Conservation (phyloP, 2,329 filamentous ascomycete species). For the Atkinsonella texensis region DNA sequence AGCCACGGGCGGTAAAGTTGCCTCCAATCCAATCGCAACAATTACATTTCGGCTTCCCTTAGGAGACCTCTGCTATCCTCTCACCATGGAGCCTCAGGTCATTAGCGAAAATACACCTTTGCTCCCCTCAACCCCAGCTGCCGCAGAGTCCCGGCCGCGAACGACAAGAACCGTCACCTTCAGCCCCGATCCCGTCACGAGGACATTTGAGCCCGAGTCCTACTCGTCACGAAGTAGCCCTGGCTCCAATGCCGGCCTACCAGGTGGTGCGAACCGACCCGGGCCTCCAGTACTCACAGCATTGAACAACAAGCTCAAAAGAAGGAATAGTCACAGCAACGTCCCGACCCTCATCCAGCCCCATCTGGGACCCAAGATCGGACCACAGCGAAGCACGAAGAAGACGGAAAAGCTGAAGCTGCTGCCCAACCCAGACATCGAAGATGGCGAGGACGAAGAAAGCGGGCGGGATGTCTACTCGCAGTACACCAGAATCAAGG, state of each 20-base stretch:
- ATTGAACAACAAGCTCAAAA: conserved; percentile 75
- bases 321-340: conserved; percentile 69
- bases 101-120: conserved; percentile 24
- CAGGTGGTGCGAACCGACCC: conserved; percentile 22
- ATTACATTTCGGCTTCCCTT: no score
- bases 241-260: conserved; percentile 11
- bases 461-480: conserved; percentile 93
- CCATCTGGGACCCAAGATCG: conserved; percentile 55
- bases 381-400: conserved; percentile 88
- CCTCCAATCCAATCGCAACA: not conserved
- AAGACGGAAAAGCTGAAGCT: conserved; percentile 95
- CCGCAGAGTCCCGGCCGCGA: conserved; percentile 26
- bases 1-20: not conserved
- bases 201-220: conserved; percentile 43
- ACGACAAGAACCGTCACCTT: conserved; percentile 61
- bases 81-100: conserved; percentile 15
- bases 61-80: not conserved
- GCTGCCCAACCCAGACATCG: conserved; percentile 79
- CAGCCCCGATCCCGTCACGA: conserved; percentile 55
- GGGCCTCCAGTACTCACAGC: conserved; percentile 56
- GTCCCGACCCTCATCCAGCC: conserved; percentile 24
- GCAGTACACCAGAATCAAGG: conserved; percentile 95
- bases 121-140: conserved; percentile 12
- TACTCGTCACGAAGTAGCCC: conserved; percentile 13
- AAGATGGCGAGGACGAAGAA: conserved; percentile 71